Conservation (phyloP, 208 protist genomes). For the Naegleria lovaniensis region DNA sequence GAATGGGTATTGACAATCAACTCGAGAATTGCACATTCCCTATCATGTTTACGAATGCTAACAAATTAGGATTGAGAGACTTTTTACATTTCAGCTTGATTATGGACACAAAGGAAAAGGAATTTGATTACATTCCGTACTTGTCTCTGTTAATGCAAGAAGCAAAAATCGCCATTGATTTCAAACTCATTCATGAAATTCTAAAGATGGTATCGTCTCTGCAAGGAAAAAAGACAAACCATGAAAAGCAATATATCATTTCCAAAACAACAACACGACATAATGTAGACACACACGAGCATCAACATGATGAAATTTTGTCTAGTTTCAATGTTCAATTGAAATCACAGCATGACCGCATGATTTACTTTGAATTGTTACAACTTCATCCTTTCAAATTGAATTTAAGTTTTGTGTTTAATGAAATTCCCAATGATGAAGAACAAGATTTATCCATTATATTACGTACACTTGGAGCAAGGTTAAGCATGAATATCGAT, state of each 20-base stretch:
- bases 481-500: neutral
- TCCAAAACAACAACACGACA: neutral
- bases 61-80: neutral
- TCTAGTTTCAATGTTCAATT: neutral
- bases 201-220: neutral
- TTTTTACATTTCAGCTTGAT: constrained; percentile 23
- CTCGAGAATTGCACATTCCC: neutral
- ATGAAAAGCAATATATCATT: neutral
- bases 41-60: neutral
- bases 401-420: neutral
- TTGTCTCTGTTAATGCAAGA: neutral
- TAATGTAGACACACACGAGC: neutral
- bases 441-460: neutral
- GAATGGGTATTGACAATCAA: constrained; percentile 11
- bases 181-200: neutral
- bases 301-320: neutral
- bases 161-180: neutral
- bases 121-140: constrained; percentile 24
- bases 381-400: constrained; percentile 5
- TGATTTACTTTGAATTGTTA: constrained; percentile 15
- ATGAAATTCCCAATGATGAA: neutral
- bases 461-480: constrained; percentile 1
- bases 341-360: neutral
- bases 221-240: neutral
- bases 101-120: neutral